Evolutionary conservation across 352 stramenopile genomes (phyloP).

Genomic region (Phytophthora vignae): DNA sequence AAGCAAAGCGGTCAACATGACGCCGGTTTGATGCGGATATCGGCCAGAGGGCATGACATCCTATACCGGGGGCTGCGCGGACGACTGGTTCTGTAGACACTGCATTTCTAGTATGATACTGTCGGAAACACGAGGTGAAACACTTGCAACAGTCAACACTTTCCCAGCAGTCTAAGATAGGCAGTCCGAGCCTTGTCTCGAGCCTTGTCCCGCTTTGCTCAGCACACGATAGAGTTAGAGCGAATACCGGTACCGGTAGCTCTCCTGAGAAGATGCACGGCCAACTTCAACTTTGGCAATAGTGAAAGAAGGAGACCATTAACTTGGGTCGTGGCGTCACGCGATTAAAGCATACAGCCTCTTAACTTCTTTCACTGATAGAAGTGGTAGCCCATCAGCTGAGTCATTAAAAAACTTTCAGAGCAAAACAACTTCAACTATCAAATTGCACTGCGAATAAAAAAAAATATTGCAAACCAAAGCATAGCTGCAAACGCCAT

Average conservation of each 20-base stretch:
- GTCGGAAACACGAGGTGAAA: not conserved
- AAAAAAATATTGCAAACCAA: not conserved
- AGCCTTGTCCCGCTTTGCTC: not conserved
- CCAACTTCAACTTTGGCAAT: slow-evolving; percentile 2
- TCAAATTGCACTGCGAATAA: not conserved
- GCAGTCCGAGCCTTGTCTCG: not conserved
- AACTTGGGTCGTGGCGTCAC: not conserved
- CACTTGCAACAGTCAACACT: not conserved
- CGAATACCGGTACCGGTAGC: not conserved
- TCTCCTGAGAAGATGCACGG: not conserved
- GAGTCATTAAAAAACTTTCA: not conserved
- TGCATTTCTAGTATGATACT: too few species aligned
- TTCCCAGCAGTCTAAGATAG: not conserved
- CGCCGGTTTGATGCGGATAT: not conserved
- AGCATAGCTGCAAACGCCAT: not conserved
- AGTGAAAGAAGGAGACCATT: not conserved
- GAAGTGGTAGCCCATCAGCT: not conserved
- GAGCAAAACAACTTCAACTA: not conserved
- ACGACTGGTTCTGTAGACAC: too few species aligned
- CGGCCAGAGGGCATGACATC: not conserved
- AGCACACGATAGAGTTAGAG: not conserved
- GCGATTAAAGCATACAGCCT: not conserved
- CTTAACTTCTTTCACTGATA: not conserved
- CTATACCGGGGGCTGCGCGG: not conserved
- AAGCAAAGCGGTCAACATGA: not conserved